phyloP scores from a whole-genome alignment of 352 stramenopile species.

The Phytophthora citrophthora region DNA sequence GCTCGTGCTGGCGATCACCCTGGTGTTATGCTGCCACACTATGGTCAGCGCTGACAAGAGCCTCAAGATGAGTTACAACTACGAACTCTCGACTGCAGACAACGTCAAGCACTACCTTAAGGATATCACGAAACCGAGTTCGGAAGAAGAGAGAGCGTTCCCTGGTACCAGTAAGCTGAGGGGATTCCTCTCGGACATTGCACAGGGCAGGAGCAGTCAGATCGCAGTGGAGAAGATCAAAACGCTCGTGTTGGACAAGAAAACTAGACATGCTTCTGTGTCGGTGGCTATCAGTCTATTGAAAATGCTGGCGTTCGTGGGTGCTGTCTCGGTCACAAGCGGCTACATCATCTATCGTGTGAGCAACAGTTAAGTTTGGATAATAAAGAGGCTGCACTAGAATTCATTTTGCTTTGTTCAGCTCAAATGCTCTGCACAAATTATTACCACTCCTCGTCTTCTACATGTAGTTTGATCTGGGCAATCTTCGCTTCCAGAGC shows the following conservation, averaged over 20 bases:
- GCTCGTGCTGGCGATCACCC: constrained; percentile 9
- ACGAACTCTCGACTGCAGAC: background rate
- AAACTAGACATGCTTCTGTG: constrained; percentile 20
- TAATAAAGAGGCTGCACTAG: background rate
- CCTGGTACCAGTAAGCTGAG: constrained; percentile 8
- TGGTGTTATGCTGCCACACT: constrained; percentile 10
- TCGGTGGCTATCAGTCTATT: constrained; percentile 18
- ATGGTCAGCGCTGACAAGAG: constrained; percentile 9
- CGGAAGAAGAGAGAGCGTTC: constrained; percentile 17
- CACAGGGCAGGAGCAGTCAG: background rate
- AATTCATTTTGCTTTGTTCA: constrained; percentile 4
- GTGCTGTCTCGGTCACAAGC: constrained; percentile 8
- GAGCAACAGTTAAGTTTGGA: constrained; percentile 8
- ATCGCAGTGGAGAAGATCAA: constrained; percentile 17
- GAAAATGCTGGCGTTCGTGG: constrained; percentile 27
- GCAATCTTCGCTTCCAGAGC: constrained; percentile 31
- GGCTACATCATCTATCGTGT: constrained; percentile 28
- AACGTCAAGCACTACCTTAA: constrained; percentile 9
- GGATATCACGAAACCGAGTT: background rate
- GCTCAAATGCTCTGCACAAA: background rate
- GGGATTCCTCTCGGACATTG: constrained; percentile 6
- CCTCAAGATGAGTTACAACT: constrained; percentile 1
- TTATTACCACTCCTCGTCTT: constrained; percentile 39
- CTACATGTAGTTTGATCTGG: constrained; percentile 20
- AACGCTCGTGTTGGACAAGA: constrained; percentile 14